A percentile compares a stretch with the other conserved stretches of the same genome.
These are phyloP conservation scores for Rhizophagus prolifer DNA, from an alignment of 192 early-diverging fungal genomes.

Conservation along the genomic window DNA sequence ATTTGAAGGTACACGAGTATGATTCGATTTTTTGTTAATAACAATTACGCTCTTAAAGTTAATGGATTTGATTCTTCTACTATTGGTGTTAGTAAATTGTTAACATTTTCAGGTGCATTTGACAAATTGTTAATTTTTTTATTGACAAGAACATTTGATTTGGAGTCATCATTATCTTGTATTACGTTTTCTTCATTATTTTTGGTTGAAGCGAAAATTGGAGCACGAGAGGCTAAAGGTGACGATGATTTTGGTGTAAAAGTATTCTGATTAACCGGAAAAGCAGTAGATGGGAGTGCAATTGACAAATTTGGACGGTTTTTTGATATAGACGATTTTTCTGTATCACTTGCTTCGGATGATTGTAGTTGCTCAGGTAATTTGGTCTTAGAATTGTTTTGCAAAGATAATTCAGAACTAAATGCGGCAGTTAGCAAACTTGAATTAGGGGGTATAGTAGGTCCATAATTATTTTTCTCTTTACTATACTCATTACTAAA, in stretches of 20 bases:
- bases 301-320: background rate
- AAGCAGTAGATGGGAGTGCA: too few relatives aligned
- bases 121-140: background rate
- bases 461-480: background rate
- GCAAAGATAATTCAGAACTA: background rate
- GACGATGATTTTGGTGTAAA: slow-evolving; percentile 24
- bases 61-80: slow-evolving; percentile 19
- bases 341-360: background rate
- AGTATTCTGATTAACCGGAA: background rate
- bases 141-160: background rate
- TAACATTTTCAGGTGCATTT: background rate
- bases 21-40: background rate
- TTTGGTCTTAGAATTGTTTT: too few relatives aligned
- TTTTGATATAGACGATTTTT: background rate
- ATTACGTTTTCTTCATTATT: background rate
- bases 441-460: background rate
- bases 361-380: background rate
- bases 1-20: slow-evolving; percentile 15
- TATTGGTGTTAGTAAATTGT: background rate
- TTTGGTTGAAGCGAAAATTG: slow-evolving; percentile 10
- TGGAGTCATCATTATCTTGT: background rate
- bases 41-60: too few relatives aligned
- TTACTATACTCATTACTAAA: background rate
- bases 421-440: slow-evolving; percentile 3
- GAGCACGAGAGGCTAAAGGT: slow-evolving; percentile 1